phyloP scores from a whole-genome alignment of 2,329 filamentous ascomycete genomes.

The Cyphellophora europaea region DNA sequence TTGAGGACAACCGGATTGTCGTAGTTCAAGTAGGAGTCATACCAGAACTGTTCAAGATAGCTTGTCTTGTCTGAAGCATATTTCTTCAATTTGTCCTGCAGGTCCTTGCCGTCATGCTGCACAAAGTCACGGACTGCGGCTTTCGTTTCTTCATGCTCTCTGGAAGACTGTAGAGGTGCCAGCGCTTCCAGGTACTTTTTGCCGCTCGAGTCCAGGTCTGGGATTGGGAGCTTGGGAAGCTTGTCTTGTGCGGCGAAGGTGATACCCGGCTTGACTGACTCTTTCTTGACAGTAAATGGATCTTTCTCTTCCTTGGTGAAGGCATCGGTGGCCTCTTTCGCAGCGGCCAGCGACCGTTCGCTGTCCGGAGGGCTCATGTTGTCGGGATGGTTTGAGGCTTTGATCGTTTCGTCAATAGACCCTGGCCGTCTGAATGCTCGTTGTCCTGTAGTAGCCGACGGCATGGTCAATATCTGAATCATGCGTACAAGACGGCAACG shows the following conservation, averaged over 20 bases:
- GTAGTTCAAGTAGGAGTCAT: slow-evolving; percentile 96
- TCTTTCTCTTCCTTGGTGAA: slow-evolving; percentile 38
- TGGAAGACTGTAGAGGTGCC: slow-evolving; percentile 66
- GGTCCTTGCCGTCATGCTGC: slow-evolving; percentile 64
- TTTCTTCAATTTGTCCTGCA: slow-evolving; percentile 82
- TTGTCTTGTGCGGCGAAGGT: slow-evolving; percentile 86
- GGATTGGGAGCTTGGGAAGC: slow-evolving; percentile 86
- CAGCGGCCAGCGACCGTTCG: slow-evolving; percentile 18
- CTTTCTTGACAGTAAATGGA: slow-evolving; percentile 37
- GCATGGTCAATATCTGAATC: slow-evolving; percentile 41
- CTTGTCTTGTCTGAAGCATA: slow-evolving; percentile 88
- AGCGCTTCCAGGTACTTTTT: slow-evolving; percentile 71
- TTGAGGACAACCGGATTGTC: slow-evolving; percentile 97
- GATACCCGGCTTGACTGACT: slow-evolving; percentile 54
- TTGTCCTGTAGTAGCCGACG: slow-evolving; percentile 53
- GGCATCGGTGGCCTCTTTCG: slow-evolving; percentile 18
- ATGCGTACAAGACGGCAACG: slow-evolving; percentile 68
- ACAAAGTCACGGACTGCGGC: slow-evolving; percentile 77
- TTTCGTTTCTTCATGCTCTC: slow-evolving; percentile 76
- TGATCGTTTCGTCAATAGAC: slow-evolving; percentile 62
- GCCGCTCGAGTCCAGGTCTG: slow-evolving; percentile 70
- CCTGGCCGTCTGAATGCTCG: slow-evolving; percentile 63
- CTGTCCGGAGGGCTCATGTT: slow-evolving; percentile 18
- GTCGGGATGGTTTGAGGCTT: slow-evolving; percentile 59
- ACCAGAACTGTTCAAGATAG: slow-evolving; percentile 99